Evolutionary conservation across 495 filamentous ascomycete species (phyloP), one percentile per base, ranked within the genome.

Genomic region (Thermothielavioides terrestris): DNA sequence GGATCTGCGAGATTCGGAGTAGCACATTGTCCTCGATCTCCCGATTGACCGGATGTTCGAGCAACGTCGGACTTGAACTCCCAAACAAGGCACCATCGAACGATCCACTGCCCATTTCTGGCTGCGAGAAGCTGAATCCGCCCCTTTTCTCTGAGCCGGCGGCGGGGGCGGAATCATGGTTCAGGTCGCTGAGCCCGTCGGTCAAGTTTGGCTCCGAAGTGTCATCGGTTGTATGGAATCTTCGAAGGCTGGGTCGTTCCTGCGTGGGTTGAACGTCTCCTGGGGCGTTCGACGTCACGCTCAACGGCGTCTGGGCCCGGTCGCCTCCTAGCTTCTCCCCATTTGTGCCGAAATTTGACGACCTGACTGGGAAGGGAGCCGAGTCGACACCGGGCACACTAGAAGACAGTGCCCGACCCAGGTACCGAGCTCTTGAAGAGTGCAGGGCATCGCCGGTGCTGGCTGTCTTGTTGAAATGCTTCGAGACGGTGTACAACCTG

Each of bases 401-500:
- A 3, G 42, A 32, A 1, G 50, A 35, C 25, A 42, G 6, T 0
- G 12, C 35, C 14, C 50, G 35, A 1, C 26, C 35, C 0, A 32
- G 9, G 6, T 46, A 37, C 2, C 18, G 45, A 12, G 22, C n/a
- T 21, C 48, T 42, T 2, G 32, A 22, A 5, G 37, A 12, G 9
- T 25, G 26, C 7, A 38, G 28, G 35, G 52, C 48, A 37, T 53
- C 51, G 10, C 12, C 26, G 25, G 20, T 45, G 10, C 32, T 42
- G n/a, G 59, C 42, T 11, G 47, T 55, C 30, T 34, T 50, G 41
- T 56, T 52, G 31, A 60, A 49, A 27, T 56, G 49, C 14, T 34
- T 52, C 6, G 56, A 50, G 17, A 50, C 42, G 4, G 54, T 54
- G 42, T 57, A 53, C 1, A 28, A 0, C 18, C 28, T 15, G 6